Evolutionary conservation across 2,329 filamentous ascomycete species (phyloP).

Genomic region (Incumbomyces lentus): DNA sequence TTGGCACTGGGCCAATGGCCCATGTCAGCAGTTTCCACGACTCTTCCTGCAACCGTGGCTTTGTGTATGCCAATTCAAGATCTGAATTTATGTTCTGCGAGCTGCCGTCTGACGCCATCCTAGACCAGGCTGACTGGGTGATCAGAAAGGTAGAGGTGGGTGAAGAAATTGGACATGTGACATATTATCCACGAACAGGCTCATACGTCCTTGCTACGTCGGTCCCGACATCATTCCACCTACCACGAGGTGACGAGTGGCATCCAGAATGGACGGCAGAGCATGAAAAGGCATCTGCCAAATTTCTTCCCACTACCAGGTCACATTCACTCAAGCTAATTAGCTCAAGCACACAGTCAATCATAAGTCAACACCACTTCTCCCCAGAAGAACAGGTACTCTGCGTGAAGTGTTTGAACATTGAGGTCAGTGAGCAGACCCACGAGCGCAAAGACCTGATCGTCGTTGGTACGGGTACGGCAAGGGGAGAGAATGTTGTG

Average conservation of each 20-base stretch:
- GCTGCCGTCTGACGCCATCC: conserved; percentile 56
- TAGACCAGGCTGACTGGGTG: conserved; percentile 65
- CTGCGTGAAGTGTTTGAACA: conserved; percentile 68
- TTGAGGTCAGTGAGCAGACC: conserved; percentile 85
- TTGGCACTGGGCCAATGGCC: conserved; percentile 58
- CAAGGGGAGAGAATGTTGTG: conserved; percentile 83
- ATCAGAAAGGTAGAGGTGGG: conserved; percentile 61
- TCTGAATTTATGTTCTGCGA: conserved; percentile 38
- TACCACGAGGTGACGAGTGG: conserved; percentile 77
- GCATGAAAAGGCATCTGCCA: conserved; percentile 27
- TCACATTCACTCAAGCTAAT: conserved; percentile 68
- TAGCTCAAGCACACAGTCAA: conserved; percentile 63
- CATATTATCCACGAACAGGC: conserved; percentile 64
- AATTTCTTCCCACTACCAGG: conserved; percentile 56
- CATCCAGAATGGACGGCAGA: conserved; percentile 72
- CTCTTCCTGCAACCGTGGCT: conserved; percentile 65
- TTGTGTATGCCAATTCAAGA: conserved; percentile 64
- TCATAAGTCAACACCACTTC: conserved; percentile 65
- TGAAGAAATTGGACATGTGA: conserved; percentile 60
- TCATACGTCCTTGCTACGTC: conserved; percentile 70
- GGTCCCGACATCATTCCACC: conserved; percentile 58
- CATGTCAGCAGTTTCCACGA: conserved; percentile 69
- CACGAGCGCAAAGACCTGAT: conserved; percentile 76
- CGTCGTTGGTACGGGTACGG: conserved; percentile 71
- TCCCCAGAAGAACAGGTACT: conserved; percentile 68